Percentiles rank a stretch among this genome's conserved stretches.
phyloP scores from a whole-genome alignment of 208 protist genomes.

The Acanthamoeba pearcei region DNA sequence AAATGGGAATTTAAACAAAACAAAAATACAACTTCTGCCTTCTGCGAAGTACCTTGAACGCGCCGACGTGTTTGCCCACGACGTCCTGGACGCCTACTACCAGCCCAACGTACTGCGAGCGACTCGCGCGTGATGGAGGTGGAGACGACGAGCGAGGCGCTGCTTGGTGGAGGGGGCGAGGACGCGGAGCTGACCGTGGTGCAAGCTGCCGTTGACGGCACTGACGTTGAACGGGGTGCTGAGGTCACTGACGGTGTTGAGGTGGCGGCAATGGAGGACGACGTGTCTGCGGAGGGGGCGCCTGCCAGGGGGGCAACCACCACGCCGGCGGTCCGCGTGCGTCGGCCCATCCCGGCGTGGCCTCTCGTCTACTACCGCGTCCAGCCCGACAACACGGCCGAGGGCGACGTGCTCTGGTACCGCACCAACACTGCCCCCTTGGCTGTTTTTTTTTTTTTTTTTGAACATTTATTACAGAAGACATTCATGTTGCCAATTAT shows the following conservation, averaged over 20 bases:
- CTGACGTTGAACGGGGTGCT: no score
- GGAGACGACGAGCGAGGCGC: no score
- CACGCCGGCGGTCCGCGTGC: background rate
- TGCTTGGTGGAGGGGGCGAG: no score
- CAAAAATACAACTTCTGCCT: no score
- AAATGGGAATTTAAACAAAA: background rate
- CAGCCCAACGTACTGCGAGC: no score
- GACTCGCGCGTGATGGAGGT: no score
- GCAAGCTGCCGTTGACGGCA: no score
- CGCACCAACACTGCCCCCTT: background rate
- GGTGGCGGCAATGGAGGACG: background rate
- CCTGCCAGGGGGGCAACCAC: background rate
- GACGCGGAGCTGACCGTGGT: no score
- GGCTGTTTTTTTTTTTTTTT: background rate
- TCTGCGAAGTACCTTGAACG: background rate
- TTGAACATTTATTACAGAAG: background rate
- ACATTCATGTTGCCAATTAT: background rate
- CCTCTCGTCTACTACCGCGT: slow-evolving; percentile 44
- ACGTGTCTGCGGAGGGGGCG: background rate
- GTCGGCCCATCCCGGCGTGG: slow-evolving; percentile 42
- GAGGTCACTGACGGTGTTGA: background rate
- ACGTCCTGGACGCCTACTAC: no score
- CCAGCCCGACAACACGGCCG: background rate
- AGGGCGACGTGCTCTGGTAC: slow-evolving; percentile 42
- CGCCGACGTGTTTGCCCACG: background rate